Evolutionary conservation across 2,329 filamentous ascomycete species (phyloP).

Genomic region (Aspergillus cejpii): DNA sequence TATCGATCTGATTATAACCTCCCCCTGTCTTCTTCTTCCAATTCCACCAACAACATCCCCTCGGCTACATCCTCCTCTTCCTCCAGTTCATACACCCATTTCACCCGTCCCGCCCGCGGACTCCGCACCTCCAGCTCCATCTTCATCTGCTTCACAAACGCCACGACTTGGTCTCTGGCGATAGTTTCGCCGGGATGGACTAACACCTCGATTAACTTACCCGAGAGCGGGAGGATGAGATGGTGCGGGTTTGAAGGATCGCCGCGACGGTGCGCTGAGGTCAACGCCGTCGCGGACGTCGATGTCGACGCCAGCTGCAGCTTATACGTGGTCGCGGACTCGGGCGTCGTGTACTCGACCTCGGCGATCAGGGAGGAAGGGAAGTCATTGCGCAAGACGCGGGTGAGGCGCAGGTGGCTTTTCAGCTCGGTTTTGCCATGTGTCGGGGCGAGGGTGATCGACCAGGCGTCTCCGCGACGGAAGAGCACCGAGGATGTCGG

Average conservation of each 20-base stretch:
- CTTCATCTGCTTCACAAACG: slow-evolving; percentile 60
- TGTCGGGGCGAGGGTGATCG: slow-evolving; percentile 43
- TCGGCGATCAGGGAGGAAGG: slow-evolving; percentile 51
- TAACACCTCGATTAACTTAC: slow-evolving; percentile 54
- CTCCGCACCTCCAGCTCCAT: slow-evolving; percentile 61
- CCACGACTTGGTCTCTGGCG: slow-evolving; percentile 48
- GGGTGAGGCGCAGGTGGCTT: slow-evolving; percentile 48
- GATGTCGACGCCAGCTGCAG: slow-evolving; percentile 43
- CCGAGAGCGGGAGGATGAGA: slow-evolving; percentile 52
- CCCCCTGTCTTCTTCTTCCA: slow-evolving; percentile 18
- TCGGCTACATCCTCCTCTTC: slow-evolving; percentile 51
- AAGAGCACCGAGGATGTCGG: slow-evolving; percentile 40
- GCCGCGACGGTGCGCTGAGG: slow-evolving; percentile 44
- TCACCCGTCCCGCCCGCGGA: slow-evolving; percentile 43
- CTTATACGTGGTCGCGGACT: slow-evolving; percentile 39
- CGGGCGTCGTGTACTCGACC: slow-evolving; percentile 43
- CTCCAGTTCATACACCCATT: slow-evolving; percentile 49
- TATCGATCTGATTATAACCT: too few species aligned
- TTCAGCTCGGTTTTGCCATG: not conserved
- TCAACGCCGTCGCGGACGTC: slow-evolving; percentile 39
- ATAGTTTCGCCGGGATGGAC: slow-evolving; percentile 49
- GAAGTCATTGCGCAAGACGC: slow-evolving; percentile 55
- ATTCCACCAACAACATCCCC: slow-evolving; percentile 48
- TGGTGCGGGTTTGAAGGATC: slow-evolving; percentile 47
- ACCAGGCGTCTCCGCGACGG: slow-evolving; percentile 55